These are phyloP conservation scores for Pseudogymnoascus sp. DNA, from an alignment of 2,329 filamentous ascomycete species.

Conservation along the genomic window DNA sequence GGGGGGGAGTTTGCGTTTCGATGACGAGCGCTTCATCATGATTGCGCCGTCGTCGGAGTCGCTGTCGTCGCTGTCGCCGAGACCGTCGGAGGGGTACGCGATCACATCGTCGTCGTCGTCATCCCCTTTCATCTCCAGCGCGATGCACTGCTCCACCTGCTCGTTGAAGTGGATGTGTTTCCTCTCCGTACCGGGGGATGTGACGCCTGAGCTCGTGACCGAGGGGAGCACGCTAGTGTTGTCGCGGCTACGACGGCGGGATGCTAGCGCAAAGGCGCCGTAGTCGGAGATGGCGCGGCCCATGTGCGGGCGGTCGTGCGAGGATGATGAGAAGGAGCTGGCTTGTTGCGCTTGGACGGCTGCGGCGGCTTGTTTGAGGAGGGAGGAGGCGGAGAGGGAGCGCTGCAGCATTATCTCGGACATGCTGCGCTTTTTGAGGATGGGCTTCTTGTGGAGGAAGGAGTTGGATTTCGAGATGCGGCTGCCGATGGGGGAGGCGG, in stretches of 20 bases:
- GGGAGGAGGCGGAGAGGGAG: slow-evolving; percentile 78
- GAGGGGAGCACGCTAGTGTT: slow-evolving; percentile 54
- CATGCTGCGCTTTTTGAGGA: slow-evolving; percentile 93
- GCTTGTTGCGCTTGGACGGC: slow-evolving; percentile 36
- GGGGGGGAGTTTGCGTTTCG: slow-evolving; percentile 33
- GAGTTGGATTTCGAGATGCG: slow-evolving; percentile 53
- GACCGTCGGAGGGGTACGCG: slow-evolving; percentile 42
- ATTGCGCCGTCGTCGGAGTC: slow-evolving; percentile 54
- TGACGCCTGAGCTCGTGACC: slow-evolving; percentile 63
- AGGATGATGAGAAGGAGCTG: slow-evolving; percentile 31
- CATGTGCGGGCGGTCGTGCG: slow-evolving; percentile 40
- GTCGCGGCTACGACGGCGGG: slow-evolving; percentile 52
- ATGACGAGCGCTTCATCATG: slow-evolving; percentile 68
- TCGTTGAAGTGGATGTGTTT: slow-evolving; percentile 96
- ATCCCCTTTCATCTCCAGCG: slow-evolving; percentile 77
- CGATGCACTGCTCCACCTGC: slow-evolving; percentile 91
- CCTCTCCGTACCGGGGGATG: slow-evolving; percentile 57
- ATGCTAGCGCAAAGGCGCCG: slow-evolving; percentile 56
- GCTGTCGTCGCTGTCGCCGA: slow-evolving; percentile 32
- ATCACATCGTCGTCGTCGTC: slow-evolving; percentile 49
- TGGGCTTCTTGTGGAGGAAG: slow-evolving; percentile 59
- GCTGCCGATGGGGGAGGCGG: slow-evolving; percentile 38
- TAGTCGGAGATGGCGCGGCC: slow-evolving; percentile 63
- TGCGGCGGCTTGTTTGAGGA: slow-evolving; percentile 61
- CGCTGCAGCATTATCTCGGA: slow-evolving; percentile 91